Evolutionary conservation across 192 early-diverging fungal genomes (phyloP).

Genomic region (Coemansia sp.): DNA sequence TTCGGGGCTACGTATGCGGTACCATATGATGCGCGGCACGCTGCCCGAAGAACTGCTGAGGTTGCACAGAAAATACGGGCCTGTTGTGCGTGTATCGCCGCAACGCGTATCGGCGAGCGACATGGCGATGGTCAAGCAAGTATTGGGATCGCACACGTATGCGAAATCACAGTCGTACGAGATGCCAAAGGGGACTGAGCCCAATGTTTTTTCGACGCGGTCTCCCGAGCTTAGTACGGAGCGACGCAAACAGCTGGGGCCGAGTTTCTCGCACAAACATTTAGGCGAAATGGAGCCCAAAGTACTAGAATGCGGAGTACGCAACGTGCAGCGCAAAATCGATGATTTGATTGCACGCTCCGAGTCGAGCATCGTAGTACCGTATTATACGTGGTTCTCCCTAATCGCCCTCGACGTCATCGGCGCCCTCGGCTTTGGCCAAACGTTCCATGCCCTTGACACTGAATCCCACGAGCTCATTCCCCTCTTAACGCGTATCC

Average conservation of each 20-base stretch:
- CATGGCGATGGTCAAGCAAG: constrained; percentile 16
- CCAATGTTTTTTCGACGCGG: constrained; percentile 44
- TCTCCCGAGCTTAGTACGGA: constrained; percentile 28
- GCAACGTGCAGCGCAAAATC: constrained; percentile 13
- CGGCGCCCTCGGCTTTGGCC: constrained; percentile 40
- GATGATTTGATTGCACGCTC: neutral
- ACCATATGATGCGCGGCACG: constrained; percentile 45
- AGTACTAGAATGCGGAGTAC: constrained; percentile 20
- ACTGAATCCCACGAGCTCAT: constrained; percentile 30
- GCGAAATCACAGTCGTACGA: constrained; percentile 37
- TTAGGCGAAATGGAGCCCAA: constrained; percentile 25
- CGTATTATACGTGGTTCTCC: constrained; percentile 35
- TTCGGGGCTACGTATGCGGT: constrained; percentile 43
- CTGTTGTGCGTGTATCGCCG: constrained; percentile 41
- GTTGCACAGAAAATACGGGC: constrained; percentile 30
- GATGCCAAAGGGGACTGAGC: constrained; percentile 18
- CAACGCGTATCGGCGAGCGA: constrained; percentile 44
- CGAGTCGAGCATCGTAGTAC: constrained; percentile 2
- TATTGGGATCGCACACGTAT: constrained; percentile 34
- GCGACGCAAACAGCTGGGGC: constrained; percentile 37
- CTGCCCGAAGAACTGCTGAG: constrained; percentile 24
- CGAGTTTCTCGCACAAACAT: constrained; percentile 41
- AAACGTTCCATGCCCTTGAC: constrained; percentile 20
- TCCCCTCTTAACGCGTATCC: constrained; percentile 11
- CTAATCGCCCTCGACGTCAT: constrained; percentile 40